Conservation (phyloP, 2,329 filamentous ascomycete species). For the Tolypocladium endophyticum region DNA sequence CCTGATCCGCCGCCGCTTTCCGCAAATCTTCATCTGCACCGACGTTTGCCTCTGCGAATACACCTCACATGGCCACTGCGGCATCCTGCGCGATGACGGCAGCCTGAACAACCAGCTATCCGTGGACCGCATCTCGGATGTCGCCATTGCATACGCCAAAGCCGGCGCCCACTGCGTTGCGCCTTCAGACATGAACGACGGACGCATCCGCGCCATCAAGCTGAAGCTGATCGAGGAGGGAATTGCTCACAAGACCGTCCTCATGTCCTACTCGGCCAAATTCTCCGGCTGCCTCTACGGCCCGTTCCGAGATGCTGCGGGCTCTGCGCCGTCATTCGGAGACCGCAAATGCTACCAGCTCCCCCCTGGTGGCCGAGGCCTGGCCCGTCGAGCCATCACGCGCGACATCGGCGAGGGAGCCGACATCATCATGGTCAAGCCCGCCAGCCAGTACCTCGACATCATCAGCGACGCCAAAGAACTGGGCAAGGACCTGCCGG, state of each 20-base stretch:
- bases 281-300: constrained; percentile 96
- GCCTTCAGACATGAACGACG: constrained; percentile 98
- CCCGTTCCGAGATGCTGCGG: constrained; percentile 92
- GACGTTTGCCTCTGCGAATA: constrained; percentile 99
- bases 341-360: constrained; percentile 96
- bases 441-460: constrained; percentile 88
- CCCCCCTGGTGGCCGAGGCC: constrained; percentile 80
- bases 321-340: constrained; percentile 82
- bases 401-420: constrained; percentile 90
- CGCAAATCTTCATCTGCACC: constrained; percentile 78
- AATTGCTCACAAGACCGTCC: constrained; percentile 77
- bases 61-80: constrained; percentile 94
- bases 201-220: constrained; percentile 94
- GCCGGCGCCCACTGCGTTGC: constrained; percentile 95
- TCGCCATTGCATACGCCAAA: constrained; percentile 94
- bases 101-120: constrained; percentile 87
- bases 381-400: constrained; percentile 80
- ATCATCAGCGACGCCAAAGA: constrained; percentile 98
- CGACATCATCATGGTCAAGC: constrained; percentile 99
- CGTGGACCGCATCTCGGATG: constrained; percentile 89
- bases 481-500: constrained; percentile 77
- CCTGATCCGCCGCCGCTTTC: constrained; percentile 74
- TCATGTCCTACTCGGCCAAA: constrained; percentile 98
- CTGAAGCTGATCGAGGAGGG: constrained; percentile 93
- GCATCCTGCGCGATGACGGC: constrained; percentile 87